Percentiles rank a stretch among this genome's conserved stretches.
phyloP scores from a whole-genome alignment of 805 yeast genomes.

The Ogataea angusta region DNA sequence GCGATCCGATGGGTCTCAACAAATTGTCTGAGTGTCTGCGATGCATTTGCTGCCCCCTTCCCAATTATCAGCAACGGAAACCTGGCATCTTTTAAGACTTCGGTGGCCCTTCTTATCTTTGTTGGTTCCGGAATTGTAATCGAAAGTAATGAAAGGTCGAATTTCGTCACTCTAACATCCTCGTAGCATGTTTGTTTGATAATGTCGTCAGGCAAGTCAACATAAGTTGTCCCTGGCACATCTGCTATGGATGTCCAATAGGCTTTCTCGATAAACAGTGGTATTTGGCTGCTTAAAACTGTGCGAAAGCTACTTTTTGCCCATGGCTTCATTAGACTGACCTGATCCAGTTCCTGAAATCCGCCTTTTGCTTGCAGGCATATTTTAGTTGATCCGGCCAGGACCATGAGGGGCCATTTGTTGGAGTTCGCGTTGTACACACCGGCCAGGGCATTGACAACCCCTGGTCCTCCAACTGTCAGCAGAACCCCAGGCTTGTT shows the following conservation, averaged over 20 bases:
- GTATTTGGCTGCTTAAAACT: slow-evolving; percentile 30
- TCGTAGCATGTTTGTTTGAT: slow-evolving; percentile 36
- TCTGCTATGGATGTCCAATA: slow-evolving; percentile 45
- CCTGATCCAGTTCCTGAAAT: slow-evolving; percentile 70
- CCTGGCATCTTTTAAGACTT: slow-evolving; percentile 33
- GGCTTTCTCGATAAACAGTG: slow-evolving; percentile 42
- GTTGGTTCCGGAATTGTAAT: slow-evolving; percentile 29
- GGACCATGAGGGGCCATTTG: slow-evolving; percentile 61
- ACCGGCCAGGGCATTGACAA: slow-evolving; percentile 66
- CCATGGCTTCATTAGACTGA: slow-evolving; percentile 41
- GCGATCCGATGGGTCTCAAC: slow-evolving; percentile 44
- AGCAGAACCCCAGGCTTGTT: slow-evolving; percentile 63
- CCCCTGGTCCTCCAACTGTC: slow-evolving; percentile 77
- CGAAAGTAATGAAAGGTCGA: slow-evolving; percentile 11
- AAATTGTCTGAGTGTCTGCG: slow-evolving; percentile 38
- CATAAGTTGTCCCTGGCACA: slow-evolving; percentile 57
- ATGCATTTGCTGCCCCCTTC: slow-evolving; percentile 55
- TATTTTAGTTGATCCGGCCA: slow-evolving; percentile 60
- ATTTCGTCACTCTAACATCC: neutral
- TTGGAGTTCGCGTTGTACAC: slow-evolving; percentile 59
- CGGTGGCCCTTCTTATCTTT: slow-evolving; percentile 36
- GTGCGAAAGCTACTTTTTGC: slow-evolving; percentile 46
- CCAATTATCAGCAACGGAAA: slow-evolving; percentile 60
- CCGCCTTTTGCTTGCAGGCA: slow-evolving; percentile 55
- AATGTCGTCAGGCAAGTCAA: slow-evolving; percentile 63